Conservation (phyloP, 2,329 filamentous ascomycete genomes). For the Penicillium brasilianum region DNA sequence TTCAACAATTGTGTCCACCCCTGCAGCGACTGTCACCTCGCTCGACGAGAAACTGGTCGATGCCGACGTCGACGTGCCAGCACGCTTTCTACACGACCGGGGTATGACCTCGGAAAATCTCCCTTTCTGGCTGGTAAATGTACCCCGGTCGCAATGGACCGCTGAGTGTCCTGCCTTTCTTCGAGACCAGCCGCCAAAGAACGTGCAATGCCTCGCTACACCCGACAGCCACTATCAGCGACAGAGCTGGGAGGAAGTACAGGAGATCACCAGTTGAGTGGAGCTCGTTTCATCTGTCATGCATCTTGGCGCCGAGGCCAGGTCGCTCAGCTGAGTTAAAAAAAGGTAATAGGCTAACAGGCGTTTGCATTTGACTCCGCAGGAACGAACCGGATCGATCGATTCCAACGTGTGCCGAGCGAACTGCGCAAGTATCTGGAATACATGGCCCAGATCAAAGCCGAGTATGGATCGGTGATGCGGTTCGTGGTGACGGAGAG, state of each 20-base stretch:
- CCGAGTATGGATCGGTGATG: slow-evolving; percentile 76
- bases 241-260: slow-evolving; percentile 73
- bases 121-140: slow-evolving; percentile 84
- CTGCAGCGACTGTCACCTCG: slow-evolving; percentile 31
- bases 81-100: slow-evolving; percentile 18
- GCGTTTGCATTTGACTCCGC: slow-evolving; percentile 3
- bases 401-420: slow-evolving; percentile 76
- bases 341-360: background rate
- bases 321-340: too few species aligned
- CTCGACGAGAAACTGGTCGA: slow-evolving; percentile 31
- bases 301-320: slow-evolving; percentile 5
- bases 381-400: slow-evolving; percentile 71
- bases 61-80: slow-evolving; percentile 21
- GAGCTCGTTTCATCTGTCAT: slow-evolving; percentile 9
- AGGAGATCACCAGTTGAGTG: slow-evolving; percentile 60
- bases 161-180: slow-evolving; percentile 75
- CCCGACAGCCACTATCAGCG: slow-evolving; percentile 68
- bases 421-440: slow-evolving; percentile 78
- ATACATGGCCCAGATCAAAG: slow-evolving; percentile 68
- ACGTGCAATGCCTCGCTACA: slow-evolving; percentile 70
- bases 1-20: slow-evolving; percentile 21
- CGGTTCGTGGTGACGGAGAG: slow-evolving; percentile 74
- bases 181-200: slow-evolving; percentile 66
- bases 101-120: slow-evolving; percentile 32
- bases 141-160: slow-evolving; percentile 67